A percentile compares a stretch with the other conserved stretches of the same genome.
Evolutionary conservation across 2,329 filamentous ascomycete species (phyloP).

Genomic region (Ascochyta viciae-villosae): DNA sequence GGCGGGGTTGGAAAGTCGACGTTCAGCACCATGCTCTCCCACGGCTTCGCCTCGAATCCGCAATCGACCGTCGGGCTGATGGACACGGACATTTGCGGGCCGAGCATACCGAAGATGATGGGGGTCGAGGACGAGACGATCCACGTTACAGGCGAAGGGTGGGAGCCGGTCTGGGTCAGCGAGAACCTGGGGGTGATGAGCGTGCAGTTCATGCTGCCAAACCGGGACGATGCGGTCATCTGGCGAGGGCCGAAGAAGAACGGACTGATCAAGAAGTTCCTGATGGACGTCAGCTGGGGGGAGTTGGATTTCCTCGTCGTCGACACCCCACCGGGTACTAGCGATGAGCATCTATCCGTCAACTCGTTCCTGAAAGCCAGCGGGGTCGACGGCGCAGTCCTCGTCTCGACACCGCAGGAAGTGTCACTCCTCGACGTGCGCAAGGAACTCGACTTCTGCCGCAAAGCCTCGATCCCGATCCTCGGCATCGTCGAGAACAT

Average conservation of each 20-base stretch:
- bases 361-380: slow-evolving; percentile 90
- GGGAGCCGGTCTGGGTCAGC: slow-evolving; percentile 94
- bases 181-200: slow-evolving; percentile 97
- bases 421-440: slow-evolving; percentile 89
- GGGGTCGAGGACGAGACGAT: slow-evolving; percentile 93
- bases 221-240: slow-evolving; percentile 92
- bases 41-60: slow-evolving; percentile 85
- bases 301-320: slow-evolving; percentile 92
- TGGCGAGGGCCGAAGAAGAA: slow-evolving; percentile 99
- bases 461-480: slow-evolving; percentile 88
- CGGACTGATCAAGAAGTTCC: slow-evolving; percentile 94
- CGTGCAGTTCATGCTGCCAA: slow-evolving; percentile 97
- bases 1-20: slow-evolving; percentile 97
- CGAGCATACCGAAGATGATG: slow-evolving; percentile 98
- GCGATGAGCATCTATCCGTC: slow-evolving; percentile 92
- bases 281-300: slow-evolving; percentile 98
- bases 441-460: slow-evolving; percentile 97
- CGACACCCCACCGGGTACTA: slow-evolving; percentile 94
- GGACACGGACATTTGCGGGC: slow-evolving; percentile 98
- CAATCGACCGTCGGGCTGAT: slow-evolving; percentile 87
- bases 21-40: slow-evolving; percentile 85
- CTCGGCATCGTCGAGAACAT: slow-evolving; percentile 97
- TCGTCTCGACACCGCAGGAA: slow-evolving; percentile 95
- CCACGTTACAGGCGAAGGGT: slow-evolving; percentile 85
- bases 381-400: slow-evolving; percentile 89